These are phyloP conservation scores for Wickerhamomyces bisporus DNA, from an alignment of 805 yeast species.

Conservation along the genomic window DNA sequence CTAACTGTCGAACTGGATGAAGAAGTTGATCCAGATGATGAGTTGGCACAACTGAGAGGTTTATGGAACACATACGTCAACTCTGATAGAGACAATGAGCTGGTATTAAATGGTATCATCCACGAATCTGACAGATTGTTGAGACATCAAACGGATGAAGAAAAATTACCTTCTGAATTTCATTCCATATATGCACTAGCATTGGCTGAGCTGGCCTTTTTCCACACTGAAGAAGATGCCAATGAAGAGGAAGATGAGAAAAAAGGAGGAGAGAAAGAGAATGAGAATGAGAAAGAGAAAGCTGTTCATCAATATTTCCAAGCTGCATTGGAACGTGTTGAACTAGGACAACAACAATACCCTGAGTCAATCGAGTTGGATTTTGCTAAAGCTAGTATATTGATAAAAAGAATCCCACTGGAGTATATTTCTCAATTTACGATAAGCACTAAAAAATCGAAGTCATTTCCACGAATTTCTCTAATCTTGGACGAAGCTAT, in stretches of 20 bases:
- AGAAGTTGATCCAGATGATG: conserved; percentile 71
- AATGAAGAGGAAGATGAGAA: conserved; percentile 8
- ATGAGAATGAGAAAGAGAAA: not conserved
- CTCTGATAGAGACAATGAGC: conserved; percentile 55
- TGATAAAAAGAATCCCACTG: conserved; percentile 54
- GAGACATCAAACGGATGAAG: conserved; percentile 31
- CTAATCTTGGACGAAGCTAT: conserved; percentile 43
- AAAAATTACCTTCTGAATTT: conserved; percentile 44
- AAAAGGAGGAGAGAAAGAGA: conserved; percentile 15
- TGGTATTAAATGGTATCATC: conserved; percentile 75
- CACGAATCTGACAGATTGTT: conserved; percentile 86
- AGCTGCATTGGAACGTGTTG: conserved; percentile 68
- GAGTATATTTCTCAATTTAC: conserved; percentile 49
- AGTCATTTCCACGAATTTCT: conserved; percentile 28
- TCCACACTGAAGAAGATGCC: conserved; percentile 40
- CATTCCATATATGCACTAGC: conserved; percentile 74
- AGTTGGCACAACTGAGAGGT: conserved; percentile 68
- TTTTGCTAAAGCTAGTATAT: conserved; percentile 50
- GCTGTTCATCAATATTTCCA: conserved; percentile 51
- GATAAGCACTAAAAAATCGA: conserved; percentile 30
- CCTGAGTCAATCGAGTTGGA: conserved; percentile 42
- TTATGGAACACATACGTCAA: conserved; percentile 60
- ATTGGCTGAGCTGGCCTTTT: conserved; percentile 56
- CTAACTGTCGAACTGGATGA: conserved; percentile 65
- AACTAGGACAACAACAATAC: conserved; percentile 47